Evolutionary conservation across 345 rosid genomes (phyloP).

Genomic region (Brassica napus): DNA sequence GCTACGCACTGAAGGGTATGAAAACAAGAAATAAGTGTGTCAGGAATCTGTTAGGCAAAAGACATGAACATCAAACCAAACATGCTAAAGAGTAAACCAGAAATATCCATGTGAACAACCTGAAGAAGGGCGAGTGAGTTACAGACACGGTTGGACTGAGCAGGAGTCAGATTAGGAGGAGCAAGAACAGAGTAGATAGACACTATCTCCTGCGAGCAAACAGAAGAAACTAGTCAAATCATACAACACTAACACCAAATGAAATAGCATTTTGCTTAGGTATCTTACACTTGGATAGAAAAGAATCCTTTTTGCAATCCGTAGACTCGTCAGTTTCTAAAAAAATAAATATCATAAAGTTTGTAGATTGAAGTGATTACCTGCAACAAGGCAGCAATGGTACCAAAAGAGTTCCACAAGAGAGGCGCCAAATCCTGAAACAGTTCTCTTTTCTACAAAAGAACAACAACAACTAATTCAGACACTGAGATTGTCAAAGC

Average conservation of each 20-base stretch:
- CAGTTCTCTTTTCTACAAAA: slow-evolving; percentile 74
- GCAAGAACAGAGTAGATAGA: slow-evolving; percentile 94
- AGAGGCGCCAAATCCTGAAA: slow-evolving; percentile 97
- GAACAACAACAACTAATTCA: slow-evolving; percentile 16
- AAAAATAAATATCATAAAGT: background rate
- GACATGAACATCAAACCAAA: background rate
- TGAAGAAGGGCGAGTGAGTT: slow-evolving; percentile 99
- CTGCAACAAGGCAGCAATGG: slow-evolving; percentile 44
- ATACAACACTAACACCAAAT: background rate
- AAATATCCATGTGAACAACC: slow-evolving; percentile 44
- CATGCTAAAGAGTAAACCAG: background rate
- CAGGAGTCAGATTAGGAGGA: slow-evolving; percentile 84
- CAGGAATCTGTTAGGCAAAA: slow-evolving; percentile 16
- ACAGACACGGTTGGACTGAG: slow-evolving; percentile 96
- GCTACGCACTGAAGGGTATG: slow-evolving; percentile 79
- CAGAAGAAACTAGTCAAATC: background rate
- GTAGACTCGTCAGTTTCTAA: background rate
- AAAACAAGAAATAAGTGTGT: slow-evolving; percentile 20
- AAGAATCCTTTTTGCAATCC: background rate
- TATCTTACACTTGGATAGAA: background rate
- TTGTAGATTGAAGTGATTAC: slow-evolving; percentile 19
- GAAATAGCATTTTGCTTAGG: background rate
- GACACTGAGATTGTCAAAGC: background rate
- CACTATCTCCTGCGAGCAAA: slow-evolving; percentile 77
- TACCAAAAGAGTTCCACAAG: slow-evolving; percentile 57